phyloP scores from a whole-genome alignment of 2,329 filamentous ascomycete species.

The Lachnellula occidentalis region DNA sequence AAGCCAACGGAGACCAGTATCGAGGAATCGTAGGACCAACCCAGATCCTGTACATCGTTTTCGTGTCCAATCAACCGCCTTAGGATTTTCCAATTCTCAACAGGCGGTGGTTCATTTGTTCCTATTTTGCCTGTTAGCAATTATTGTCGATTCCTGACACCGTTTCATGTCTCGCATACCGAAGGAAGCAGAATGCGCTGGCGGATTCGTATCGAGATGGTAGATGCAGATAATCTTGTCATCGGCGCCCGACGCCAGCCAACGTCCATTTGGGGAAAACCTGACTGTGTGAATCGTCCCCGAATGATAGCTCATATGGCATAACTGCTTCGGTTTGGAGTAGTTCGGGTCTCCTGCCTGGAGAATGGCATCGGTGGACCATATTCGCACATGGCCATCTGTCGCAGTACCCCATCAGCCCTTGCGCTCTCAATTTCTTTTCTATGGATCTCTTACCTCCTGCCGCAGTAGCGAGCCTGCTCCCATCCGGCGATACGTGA shows the following conservation, averaged over 20 bases:
- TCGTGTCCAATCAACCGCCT: slow-evolving; percentile 93
- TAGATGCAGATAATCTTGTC: slow-evolving; percentile 99
- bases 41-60: slow-evolving; percentile 96
- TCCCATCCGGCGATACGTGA: slow-evolving; percentile 91
- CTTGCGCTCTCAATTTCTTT: slow-evolving; percentile 3
- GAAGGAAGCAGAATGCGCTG: slow-evolving; percentile 71
- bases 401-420: slow-evolving; percentile 19
- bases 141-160: slow-evolving; percentile 15
- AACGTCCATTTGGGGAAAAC: slow-evolving; percentile 92
- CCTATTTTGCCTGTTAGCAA: slow-evolving; percentile 36
- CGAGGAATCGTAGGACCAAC: slow-evolving; percentile 94
- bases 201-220: slow-evolving; percentile 71
- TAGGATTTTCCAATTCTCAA: slow-evolving; percentile 97
- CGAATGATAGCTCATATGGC: slow-evolving; percentile 96
- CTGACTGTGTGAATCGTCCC: slow-evolving; percentile 96
- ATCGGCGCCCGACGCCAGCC: slow-evolving; percentile 93
- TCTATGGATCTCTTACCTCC: slow-evolving; percentile 56
- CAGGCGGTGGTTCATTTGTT: slow-evolving; percentile 81
- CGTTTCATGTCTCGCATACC: slow-evolving; percentile 46
- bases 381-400: slow-evolving; percentile 96
- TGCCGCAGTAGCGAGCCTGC: slow-evolving; percentile 85
- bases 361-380: slow-evolving; percentile 92
- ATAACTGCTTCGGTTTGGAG: slow-evolving; percentile 82
- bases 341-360: slow-evolving; percentile 68
- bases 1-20: slow-evolving; percentile 92